Evolutionary conservation across 768 basidiomycete genomes (phyloP).

Genomic region (Hericium rajendrae): DNA sequence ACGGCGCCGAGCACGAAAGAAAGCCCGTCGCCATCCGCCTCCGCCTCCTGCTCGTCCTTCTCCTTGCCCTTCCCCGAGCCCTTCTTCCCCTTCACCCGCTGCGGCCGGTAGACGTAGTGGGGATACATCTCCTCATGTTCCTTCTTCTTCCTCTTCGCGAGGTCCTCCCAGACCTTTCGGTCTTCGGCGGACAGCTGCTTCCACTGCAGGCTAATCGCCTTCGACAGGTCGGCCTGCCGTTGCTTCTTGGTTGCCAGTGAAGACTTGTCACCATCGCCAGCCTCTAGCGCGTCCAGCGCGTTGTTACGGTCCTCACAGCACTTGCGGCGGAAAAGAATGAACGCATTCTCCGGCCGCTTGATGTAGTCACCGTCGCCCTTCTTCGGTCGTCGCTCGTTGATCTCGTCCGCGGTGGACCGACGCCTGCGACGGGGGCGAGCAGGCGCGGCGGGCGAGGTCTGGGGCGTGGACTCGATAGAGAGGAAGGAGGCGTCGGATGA

Average conservation of each 20-base stretch:
- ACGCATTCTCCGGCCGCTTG: conserved; percentile 78
- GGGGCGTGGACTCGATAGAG: conserved; percentile 19
- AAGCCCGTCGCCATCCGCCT: conserved; percentile 28
- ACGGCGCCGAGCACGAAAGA: conserved; percentile 27
- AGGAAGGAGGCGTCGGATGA: conserved; percentile 29
- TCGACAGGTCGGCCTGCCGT: conserved; percentile 70
- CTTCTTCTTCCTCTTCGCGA: conserved; percentile 73
- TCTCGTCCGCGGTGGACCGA: conserved; percentile 25
- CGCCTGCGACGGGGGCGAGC: conserved; percentile 22
- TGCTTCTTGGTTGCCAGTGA: conserved; percentile 51
- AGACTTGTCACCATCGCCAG: conserved; percentile 9
- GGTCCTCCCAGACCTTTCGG: conserved; percentile 62
- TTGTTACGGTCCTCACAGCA: conserved; percentile 66
- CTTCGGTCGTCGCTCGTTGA: conserved; percentile 31
- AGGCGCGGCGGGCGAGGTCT: conserved; percentile 16
- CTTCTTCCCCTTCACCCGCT: conserved; percentile 48
- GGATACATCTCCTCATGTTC: conserved; percentile 71
- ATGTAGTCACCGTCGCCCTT: conserved; percentile 78
- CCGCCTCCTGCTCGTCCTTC: conserved; percentile 25
- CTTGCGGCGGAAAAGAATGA: conserved; percentile 75
- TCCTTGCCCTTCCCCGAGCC: conserved; percentile 41
- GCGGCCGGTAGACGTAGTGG: conserved; percentile 71
- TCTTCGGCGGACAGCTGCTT: conserved; percentile 57
- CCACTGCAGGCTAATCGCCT: conserved; percentile 78
- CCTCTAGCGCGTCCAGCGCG: conserved; percentile 33